Percentiles rank a stretch among this genome's conserved stretches.
These are phyloP conservation scores for Coniferiporia weirii DNA, from an alignment of 1,284 basidiomycete species.

Conservation along the genomic window DNA sequence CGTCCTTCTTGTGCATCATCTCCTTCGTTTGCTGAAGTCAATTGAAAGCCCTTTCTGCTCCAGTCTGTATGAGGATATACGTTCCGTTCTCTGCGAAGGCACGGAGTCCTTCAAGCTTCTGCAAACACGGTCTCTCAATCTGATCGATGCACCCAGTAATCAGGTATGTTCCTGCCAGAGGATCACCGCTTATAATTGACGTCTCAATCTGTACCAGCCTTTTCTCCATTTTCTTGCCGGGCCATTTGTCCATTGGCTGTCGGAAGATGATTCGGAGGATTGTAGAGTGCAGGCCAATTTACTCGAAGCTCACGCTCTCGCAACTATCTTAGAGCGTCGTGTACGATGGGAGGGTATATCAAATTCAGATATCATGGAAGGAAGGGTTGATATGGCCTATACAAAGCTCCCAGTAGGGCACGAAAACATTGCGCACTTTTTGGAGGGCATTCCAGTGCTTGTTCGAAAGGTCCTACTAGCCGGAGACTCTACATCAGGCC, in stretches of 20 bases:
- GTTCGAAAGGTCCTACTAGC: neutral
- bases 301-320: neutral
- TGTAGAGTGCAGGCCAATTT: neutral
- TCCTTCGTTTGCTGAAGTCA: neutral
- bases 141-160: neutral
- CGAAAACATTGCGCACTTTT: neutral
- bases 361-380: neutral
- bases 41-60: neutral
- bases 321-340: neutral
- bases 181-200: neutral
- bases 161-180: neutral
- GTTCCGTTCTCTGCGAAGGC: neutral
- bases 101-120: neutral
- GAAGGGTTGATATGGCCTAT: neutral
- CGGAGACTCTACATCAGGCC: neutral
- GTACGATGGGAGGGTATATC: neutral
- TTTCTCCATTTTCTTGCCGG: neutral
- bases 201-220: slow-evolving; percentile 4
- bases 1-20: neutral
- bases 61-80: neutral
- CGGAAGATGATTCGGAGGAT: neutral
- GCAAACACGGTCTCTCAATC: neutral
- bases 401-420: neutral
- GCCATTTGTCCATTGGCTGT: neutral
- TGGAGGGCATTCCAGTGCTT: neutral